Base-by-base conservation (phyloP, 2,329 filamentous ascomycete genomes). In the Aspergillus puulaauensis region DNA sequence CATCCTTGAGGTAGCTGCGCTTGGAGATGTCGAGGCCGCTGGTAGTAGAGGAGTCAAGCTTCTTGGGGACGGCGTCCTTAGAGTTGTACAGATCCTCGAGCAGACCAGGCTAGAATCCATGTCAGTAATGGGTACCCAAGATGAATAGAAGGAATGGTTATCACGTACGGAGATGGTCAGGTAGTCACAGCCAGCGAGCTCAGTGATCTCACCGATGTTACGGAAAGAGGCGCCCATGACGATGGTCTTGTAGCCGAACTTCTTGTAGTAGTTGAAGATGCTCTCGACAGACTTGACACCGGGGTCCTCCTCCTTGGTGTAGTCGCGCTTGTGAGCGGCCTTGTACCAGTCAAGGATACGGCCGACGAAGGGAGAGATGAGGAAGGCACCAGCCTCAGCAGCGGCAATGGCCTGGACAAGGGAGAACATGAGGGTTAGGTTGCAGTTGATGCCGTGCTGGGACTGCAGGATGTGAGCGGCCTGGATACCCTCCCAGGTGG, bases 181-280 rank as follows among this genome's bases (percentile, higher is more conserved):
- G 85, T 99, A 99, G 80, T 99, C 95, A 77, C 93, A 97, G 75
- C 95, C 95, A 75, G 93, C 93, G 62, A 99, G 87, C 85, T 99
- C 95, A 48, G 91, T 98, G 80, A 99, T 96, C 84, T 99, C 95
- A 73, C 95, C 95, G 64, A 82, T 82, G 84, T 90, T 98, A 77
- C 95, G 88, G 91, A 99, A 99, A 41, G 93, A 97, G 68, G 95
- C 95, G 74, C 95, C 95, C 95, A 99, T 99, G 80, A 99, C 95
- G 71, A 98, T 97, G 78, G 95, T 99, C 72, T 96, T 96, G 89
- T 99, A 97, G 78, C 90, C 91, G 79, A 83, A 91, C 86, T 98
- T 98, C 91, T 99, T 99, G 90, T 99, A 99, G 90, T 99, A 99
- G 87, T 99, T 95, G 88, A 89, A 99, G 83, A 99, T 99, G 79